Conservation (phyloP, 2,329 filamentous ascomycete species). For the Coleophoma crateriformis region DNA sequence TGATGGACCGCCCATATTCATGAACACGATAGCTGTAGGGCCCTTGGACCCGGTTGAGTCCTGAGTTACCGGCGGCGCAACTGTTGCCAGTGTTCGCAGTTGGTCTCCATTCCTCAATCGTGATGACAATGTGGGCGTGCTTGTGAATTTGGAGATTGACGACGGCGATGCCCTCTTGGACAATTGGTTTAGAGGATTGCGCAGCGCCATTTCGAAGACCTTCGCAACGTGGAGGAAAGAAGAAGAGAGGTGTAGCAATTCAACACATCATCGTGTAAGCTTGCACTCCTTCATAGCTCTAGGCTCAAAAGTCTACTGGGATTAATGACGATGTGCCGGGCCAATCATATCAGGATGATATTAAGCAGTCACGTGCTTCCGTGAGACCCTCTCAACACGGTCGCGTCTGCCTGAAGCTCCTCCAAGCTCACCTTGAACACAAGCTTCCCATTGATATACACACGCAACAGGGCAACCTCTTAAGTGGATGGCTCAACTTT, state of each 20-base stretch:
- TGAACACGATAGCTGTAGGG: constrained; percentile 95
- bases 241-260: neutral
- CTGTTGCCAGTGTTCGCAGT: constrained; percentile 50
- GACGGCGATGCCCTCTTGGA: constrained; percentile 21
- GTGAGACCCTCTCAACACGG: neutral
- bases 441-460: neutral
- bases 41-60: constrained; percentile 66
- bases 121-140: constrained; percentile 26
- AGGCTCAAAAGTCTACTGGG: constrained; percentile 3
- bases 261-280: no score
- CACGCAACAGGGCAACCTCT: neutral
- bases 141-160: constrained; percentile 20
- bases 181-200: constrained; percentile 26
- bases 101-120: constrained; percentile 27
- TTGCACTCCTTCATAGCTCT: no score
- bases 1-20: constrained; percentile 97
- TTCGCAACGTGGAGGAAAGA: neutral
- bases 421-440: neutral
- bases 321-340: neutral
- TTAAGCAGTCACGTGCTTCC: neutral
- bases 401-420: neutral
- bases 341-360: constrained; percentile 2
- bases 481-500: neutral
- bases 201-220: constrained; percentile 32
- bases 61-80: constrained; percentile 74